Evolutionary conservation across 805 yeast species (phyloP), one percentile per base, ranked within the genome.

Genomic region (Metschnikowia santaceciliae): DNA sequence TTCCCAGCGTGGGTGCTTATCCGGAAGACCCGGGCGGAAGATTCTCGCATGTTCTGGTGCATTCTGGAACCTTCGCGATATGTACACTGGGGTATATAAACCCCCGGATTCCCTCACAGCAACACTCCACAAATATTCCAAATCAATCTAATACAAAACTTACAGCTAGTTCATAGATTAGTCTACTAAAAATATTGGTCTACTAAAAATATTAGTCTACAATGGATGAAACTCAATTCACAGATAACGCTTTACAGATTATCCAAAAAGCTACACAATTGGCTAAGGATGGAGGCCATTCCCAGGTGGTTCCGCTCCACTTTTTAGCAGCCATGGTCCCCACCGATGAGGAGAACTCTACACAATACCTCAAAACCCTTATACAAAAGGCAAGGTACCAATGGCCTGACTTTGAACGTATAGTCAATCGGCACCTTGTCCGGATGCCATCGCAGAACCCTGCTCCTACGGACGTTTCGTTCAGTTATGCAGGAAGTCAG

Each of bases 201-300:
- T 22, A 6, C 1, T 1, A 23, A 7, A 23, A 23, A 23, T 23
- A 23, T 23, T 23, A 7, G 11, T 41, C 11, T 19, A 35, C 26
- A 20, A 62, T 82, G 86, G 86, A 82, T 64, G 80, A 80, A 61
- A 69, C 91, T 52, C 91, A 89, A 77, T 88, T 89, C 60, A 94
- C 99, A 54, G 98, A 94, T 68, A 88, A 94, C 68, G 98, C 97
- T 41, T 80, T 90, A 61, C 83, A 80, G 49, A 81, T 92, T 54
- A 77, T 94, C 46, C 86, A 88, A 59, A 77, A 81, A 61, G 96
- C 98, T 49, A 81, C 83, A 52, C 81, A 86, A 64, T 70, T 94
- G 54, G 96, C 97, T 39, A 79, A 82, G 62, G 95, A 90, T 58
- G 90, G 89, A 63, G 78, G 86, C 46, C 90, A 94, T 69, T 76